A percentile compares a stretch with the other conserved stretches of the same genome.
Conservation (phyloP, 2,329 filamentous ascomycete genomes). For the Aureobasidium sp. region DNA sequence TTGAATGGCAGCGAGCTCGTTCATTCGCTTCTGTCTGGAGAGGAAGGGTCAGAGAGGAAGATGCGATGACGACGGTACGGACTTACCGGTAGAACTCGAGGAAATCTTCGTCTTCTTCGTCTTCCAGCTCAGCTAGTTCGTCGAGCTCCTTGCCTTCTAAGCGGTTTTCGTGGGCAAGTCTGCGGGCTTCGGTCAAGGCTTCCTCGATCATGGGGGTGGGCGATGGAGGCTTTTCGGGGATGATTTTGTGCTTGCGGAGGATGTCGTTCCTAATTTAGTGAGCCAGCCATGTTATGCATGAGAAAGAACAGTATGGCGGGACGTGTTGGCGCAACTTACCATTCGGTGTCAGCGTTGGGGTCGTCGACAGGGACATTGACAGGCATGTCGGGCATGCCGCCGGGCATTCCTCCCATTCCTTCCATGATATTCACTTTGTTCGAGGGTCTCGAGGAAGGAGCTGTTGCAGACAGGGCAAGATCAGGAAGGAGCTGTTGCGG, state of each 20-base stretch:
- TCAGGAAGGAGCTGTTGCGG: background rate
- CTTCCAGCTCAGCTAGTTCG: conserved; percentile 87
- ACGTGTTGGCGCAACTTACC: conserved; percentile 45
- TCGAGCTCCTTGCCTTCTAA: conserved; percentile 92
- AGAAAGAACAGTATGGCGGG: background rate
- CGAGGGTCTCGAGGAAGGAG: too few species aligned
- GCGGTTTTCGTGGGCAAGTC: conserved; percentile 82
- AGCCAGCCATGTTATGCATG: background rate
- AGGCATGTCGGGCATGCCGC: conserved; percentile 41
- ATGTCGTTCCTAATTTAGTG: conserved; percentile 77
- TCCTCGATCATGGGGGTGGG: conserved; percentile 95
- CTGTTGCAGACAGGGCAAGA: too few species aligned
- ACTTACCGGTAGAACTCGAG: conserved; percentile 69
- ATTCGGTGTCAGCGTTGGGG: conserved; percentile 97
- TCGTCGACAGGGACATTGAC: conserved; percentile 83
- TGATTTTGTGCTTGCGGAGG: conserved; percentile 89
- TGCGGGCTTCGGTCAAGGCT: conserved; percentile 75
- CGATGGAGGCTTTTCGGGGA: conserved; percentile 94
- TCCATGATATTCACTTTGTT: background rate
- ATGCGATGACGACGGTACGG: conserved; percentile 23
- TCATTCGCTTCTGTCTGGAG: conserved; percentile 64
- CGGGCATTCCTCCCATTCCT: conserved; percentile 5
- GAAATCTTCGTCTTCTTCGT: conserved; percentile 90
- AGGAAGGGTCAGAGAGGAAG: background rate
- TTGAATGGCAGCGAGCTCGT: conserved; percentile 68